Percentiles rank a stretch among this genome's conserved stretches.
These are phyloP conservation scores for Rutidosis leptorrhynchoides DNA, from an alignment of 129 eudicot genomes.

Conservation along the genomic window DNA sequence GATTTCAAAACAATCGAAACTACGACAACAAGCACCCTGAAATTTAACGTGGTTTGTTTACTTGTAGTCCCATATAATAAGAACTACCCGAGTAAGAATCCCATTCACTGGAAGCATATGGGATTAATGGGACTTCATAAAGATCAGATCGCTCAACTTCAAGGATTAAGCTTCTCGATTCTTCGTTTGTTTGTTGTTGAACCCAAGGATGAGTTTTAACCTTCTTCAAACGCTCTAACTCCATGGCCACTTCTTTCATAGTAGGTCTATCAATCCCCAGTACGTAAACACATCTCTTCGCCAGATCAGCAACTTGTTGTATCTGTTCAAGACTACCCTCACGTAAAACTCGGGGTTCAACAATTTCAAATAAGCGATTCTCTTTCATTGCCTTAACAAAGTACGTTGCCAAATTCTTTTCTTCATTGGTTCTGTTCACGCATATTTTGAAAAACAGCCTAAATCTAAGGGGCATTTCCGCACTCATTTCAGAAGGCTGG, in stretches of 20 bases:
- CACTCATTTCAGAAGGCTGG: no score
- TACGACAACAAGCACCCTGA: no score
- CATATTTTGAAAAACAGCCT: no score
- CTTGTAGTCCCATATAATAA: no score
- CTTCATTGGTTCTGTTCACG: conserved; percentile 23
- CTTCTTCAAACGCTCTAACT: conserved; percentile 44
- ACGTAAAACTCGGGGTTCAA: conserved; percentile 38
- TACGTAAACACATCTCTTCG: conserved; percentile 38
- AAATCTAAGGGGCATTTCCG: no score
- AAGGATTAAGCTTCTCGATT: conserved; percentile 16
- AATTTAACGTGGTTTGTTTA: not conserved
- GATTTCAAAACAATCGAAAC: no score
- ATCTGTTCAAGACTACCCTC: conserved; percentile 46
- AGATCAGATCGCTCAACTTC: conserved; percentile 24
- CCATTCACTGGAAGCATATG: conserved; percentile 18
- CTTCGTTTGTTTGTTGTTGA: no score
- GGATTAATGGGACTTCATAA: conserved; percentile 22
- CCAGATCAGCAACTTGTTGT: conserved; percentile 31
- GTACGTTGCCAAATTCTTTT: no score
- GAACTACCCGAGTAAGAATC: no score
- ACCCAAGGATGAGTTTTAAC: conserved; percentile 38
- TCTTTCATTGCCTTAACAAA: conserved; percentile 37
- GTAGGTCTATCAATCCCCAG: conserved; percentile 48
- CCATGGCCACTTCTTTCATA: conserved; percentile 56
- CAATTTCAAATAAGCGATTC: conserved; percentile 38